Evolutionary conservation across 1,284 basidiomycete species (phyloP).

Genomic region (Agroathelia rolfsii): DNA sequence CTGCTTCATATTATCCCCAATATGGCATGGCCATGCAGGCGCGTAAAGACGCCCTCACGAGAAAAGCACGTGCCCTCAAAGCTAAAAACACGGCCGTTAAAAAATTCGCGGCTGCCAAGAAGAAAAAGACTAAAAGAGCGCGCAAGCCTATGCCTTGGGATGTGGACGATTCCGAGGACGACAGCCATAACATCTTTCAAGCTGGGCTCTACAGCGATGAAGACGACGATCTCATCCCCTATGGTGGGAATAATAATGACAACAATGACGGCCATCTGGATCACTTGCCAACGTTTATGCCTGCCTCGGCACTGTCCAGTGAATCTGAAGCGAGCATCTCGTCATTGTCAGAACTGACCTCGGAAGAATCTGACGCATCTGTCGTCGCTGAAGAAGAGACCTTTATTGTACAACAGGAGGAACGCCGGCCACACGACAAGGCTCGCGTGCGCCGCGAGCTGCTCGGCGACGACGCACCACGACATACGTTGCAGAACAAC

Average conservation of each 20-base stretch:
- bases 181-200: constrained; percentile 25
- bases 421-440: constrained; percentile 30
- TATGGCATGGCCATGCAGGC: too few relatives aligned
- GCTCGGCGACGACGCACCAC: constrained; percentile 34
- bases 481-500: constrained; percentile 35
- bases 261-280: constrained; percentile 27
- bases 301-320: constrained; percentile 43
- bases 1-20: too few relatives aligned
- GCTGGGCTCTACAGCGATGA: constrained; percentile 17
- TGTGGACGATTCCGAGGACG: constrained; percentile 20
- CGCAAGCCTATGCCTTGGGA: constrained; percentile 25
- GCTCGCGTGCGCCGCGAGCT: constrained; percentile 45
- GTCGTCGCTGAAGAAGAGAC: constrained; percentile 54
- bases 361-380: constrained; percentile 45
- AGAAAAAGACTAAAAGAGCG: constrained; percentile 21
- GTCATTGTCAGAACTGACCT: constrained; percentile 31
- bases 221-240: constrained; percentile 13
- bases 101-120: constrained; percentile 22
- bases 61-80: constrained; percentile 19
- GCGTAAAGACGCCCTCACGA: too few relatives aligned
- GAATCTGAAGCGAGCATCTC: constrained; percentile 25
- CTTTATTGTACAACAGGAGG: constrained; percentile 45
- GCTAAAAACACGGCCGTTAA: constrained; percentile 29
- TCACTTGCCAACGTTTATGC: constrained; percentile 59
- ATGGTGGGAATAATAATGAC: constrained; percentile 19